Evolutionary conservation across 306 rosid species (phyloP).

Genomic region (Pyrus betulifolia): DNA sequence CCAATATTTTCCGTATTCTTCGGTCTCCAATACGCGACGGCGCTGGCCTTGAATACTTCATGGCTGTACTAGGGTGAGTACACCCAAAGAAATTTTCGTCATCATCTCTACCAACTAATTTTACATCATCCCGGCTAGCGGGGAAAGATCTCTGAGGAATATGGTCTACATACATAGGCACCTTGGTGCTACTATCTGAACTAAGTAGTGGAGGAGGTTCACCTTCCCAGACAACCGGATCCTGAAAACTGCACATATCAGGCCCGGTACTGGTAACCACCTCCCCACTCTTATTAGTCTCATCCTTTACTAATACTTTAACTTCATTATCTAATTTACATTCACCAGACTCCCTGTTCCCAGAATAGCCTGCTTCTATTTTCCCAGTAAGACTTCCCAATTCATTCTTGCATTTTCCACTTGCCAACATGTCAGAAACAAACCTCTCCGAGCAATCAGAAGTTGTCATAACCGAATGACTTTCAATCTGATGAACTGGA

Average conservation of each 20-base stretch:
- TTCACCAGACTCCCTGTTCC: slow-evolving; percentile 33
- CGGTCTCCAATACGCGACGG: slow-evolving; percentile 42
- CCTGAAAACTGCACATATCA: slow-evolving; percentile 34
- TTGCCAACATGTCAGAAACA: slow-evolving; percentile 32
- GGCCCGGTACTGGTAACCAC: slow-evolving; percentile 24
- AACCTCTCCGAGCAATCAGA: slow-evolving; percentile 42
- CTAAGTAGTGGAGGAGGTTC: slow-evolving; percentile 31
- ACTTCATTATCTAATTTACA: slow-evolving; percentile 43
- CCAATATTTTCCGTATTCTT: slow-evolving; percentile 58
- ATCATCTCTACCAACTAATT: slow-evolving; percentile 88
- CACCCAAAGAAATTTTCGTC: slow-evolving; percentile 84
- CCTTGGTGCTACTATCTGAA: slow-evolving; percentile 51
- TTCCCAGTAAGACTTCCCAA: slow-evolving; percentile 31
- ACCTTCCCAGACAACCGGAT: slow-evolving; percentile 31
- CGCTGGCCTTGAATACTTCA: slow-evolving; percentile 45
- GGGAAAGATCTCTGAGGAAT: slow-evolving; percentile 40
- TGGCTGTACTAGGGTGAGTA: slow-evolving; percentile 46
- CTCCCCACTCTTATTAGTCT: slow-evolving; percentile 31
- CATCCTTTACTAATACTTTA: slow-evolving; percentile 33
- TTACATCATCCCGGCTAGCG: slow-evolving; percentile 43
- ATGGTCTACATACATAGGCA: slow-evolving; percentile 33
- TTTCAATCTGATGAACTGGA: slow-evolving; percentile 33
- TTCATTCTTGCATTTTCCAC: slow-evolving; percentile 33
- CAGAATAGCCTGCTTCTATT: slow-evolving; percentile 36
- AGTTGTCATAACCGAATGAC: slow-evolving; percentile 38